A percentile compares a stretch with the other conserved stretches of the same genome.
Evolutionary conservation across 306 rosid species (phyloP).

Genomic region (Cyamopsis tetragonoloba): DNA sequence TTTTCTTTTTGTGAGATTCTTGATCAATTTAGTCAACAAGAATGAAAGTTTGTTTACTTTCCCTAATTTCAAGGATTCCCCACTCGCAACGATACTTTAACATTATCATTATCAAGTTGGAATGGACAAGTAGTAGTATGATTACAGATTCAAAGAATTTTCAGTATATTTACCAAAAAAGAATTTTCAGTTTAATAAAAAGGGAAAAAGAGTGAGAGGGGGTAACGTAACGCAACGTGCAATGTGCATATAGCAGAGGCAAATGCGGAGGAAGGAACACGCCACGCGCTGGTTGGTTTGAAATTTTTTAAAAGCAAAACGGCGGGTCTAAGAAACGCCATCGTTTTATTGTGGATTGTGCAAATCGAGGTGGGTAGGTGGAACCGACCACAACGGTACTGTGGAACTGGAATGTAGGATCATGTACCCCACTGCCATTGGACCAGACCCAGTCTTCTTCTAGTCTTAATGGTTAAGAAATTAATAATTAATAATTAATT

Average conservation of each 20-base stretch:
- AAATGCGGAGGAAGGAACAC: neutral
- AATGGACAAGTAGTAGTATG: neutral
- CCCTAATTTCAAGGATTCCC: conserved; percentile 21
- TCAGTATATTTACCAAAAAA: no score
- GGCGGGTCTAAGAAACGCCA: neutral
- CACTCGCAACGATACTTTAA: neutral
- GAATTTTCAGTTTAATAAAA: neutral
- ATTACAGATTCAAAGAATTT: neutral
- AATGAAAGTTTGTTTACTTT: conserved; percentile 2
- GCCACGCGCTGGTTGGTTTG: conserved; percentile 18
- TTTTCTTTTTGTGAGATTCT: neutral
- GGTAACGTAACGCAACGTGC: conserved; percentile 21
- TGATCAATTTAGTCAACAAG: neutral
- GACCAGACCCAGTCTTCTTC: neutral
- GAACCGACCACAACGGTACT: neutral
- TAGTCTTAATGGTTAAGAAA: neutral
- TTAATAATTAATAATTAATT: neutral
- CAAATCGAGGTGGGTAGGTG: neutral
- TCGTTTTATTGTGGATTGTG: neutral
- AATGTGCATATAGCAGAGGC: neutral
- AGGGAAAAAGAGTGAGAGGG: neutral
- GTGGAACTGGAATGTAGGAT: no score
- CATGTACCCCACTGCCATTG: no score
- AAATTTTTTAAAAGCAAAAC: neutral
- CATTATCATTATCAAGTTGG: neutral